These are phyloP conservation scores for Citrus maxima DNA, from an alignment of 345 rosid species.

Conservation along the genomic window DNA sequence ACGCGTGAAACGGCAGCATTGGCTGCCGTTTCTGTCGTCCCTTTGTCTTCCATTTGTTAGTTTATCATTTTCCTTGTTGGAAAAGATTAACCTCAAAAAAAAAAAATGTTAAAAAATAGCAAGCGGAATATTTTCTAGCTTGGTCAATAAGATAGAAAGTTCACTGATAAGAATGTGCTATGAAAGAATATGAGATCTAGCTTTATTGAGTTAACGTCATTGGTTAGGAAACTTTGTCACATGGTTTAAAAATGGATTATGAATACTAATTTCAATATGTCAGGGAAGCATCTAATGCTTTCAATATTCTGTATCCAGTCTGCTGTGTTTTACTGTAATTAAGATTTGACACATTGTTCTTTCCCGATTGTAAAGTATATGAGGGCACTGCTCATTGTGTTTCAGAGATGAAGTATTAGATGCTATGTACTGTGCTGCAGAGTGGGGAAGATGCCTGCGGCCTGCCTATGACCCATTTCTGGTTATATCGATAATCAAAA, in stretches of 20 bases:
- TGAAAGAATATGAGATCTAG: neutral
- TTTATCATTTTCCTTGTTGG: too few relatives aligned
- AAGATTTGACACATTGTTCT: slow-evolving; percentile 30
- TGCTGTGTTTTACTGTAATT: neutral
- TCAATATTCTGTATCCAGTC: neutral
- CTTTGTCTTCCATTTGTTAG: too few relatives aligned
- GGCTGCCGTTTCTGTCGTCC: too few relatives aligned
- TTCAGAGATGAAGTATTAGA: slow-evolving; percentile 29
- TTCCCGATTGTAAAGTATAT: slow-evolving; percentile 8
- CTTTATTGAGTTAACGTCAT: neutral
- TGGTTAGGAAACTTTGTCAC: slow-evolving; percentile 9
- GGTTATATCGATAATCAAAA: neutral
- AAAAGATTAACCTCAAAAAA: neutral
- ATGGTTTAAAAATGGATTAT: neutral
- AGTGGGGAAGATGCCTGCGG: slow-evolving; percentile 6
- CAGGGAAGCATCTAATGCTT: neutral
- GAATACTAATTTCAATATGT: neutral
- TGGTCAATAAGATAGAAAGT: neutral
- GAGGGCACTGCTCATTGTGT: slow-evolving; percentile 9
- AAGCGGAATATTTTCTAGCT: neutral
- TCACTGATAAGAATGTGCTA: neutral
- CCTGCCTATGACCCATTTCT: slow-evolving; percentile 8
- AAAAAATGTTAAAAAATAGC: neutral
- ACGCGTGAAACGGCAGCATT: too few relatives aligned
- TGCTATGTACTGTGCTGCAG: slow-evolving; percentile 7